Conservation (phyloP, 768 basidiomycete genomes). For the Termitomyces sp. region DNA sequence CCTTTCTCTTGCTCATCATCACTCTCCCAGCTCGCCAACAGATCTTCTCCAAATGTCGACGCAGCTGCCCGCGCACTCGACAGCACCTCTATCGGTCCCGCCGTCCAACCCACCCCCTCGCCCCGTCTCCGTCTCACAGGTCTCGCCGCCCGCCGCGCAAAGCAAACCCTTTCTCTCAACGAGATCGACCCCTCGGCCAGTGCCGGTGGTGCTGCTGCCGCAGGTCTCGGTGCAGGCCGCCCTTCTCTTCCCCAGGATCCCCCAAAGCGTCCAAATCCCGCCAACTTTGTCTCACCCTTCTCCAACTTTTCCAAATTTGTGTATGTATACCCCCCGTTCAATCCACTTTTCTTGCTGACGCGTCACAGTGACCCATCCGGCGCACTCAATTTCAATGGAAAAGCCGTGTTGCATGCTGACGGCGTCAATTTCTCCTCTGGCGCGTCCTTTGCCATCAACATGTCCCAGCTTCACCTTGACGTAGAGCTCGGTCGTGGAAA, state of each 20-base stretch:
- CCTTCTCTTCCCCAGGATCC: constrained; percentile 41
- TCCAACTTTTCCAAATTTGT: constrained; percentile 91
- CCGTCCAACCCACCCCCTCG: constrained; percentile 18
- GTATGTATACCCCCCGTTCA: constrained; percentile 32
- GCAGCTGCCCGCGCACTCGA: constrained; percentile 21
- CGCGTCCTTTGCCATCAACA: constrained; percentile 87
- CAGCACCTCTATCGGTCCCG: constrained; percentile 1
- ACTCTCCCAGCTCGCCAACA: constrained; percentile 14
- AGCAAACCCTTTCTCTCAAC: constrained; percentile 54
- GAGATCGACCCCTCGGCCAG: constrained; percentile 48
- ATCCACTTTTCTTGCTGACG: not conserved
- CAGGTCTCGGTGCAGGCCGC: constrained; percentile 67
- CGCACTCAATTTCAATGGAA: constrained; percentile 88
- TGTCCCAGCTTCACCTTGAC: constrained; percentile 84
- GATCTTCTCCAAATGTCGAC: constrained; percentile 35
- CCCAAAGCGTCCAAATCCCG: constrained; percentile 27
- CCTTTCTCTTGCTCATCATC: constrained; percentile 1
- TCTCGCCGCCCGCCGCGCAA: constrained; percentile 39
- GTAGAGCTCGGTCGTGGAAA: constrained; percentile 96
- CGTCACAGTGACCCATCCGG: constrained; percentile 83
- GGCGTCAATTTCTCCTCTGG: constrained; percentile 88
- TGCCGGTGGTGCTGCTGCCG: constrained; percentile 54
- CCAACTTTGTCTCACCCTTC: constrained; percentile 71
- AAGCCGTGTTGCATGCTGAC: constrained; percentile 85
- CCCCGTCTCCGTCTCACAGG: constrained; percentile 21